phyloP scores from a whole-genome alignment of 2,329 filamentous ascomycete species.

The Cladosporium sphaerospermum region DNA sequence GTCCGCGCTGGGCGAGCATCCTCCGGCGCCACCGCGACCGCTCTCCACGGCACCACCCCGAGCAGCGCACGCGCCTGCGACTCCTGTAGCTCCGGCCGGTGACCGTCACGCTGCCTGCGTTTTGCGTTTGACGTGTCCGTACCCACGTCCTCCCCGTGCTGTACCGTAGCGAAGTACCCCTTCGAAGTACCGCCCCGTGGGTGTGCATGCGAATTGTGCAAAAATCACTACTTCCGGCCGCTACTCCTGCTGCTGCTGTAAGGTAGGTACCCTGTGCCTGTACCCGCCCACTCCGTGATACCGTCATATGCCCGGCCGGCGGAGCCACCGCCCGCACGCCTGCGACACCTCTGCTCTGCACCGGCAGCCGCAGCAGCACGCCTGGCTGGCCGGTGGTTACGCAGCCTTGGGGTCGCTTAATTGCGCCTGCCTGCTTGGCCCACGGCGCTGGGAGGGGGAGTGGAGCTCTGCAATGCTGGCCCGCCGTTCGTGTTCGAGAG shows the following conservation, averaged over 20 bases:
- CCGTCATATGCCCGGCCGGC: conserved; percentile 6
- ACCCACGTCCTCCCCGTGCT: background rate
- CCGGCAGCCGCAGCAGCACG: background rate
- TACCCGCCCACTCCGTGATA: background rate
- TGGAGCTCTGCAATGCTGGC: background rate
- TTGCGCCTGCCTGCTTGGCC: conserved; percentile 8
- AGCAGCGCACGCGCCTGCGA: too few species aligned
- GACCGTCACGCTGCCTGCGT: conserved; percentile 1
- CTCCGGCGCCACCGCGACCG: too few species aligned
- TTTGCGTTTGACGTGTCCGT: background rate
- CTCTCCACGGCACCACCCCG: too few species aligned
- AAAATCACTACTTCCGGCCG: background rate
- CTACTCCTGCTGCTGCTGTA: too few species aligned
- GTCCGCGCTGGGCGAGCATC: too few species aligned
- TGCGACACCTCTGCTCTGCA: conserved; percentile 3
- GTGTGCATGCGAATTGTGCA: conserved; percentile 3
- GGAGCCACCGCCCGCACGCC: conserved; percentile 1
- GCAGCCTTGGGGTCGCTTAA: conserved; percentile 7
- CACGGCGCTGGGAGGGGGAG: conserved; percentile 7
- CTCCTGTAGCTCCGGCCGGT: too few species aligned
- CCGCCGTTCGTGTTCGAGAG: conserved; percentile 2
- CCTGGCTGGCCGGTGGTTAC: conserved; percentile 9
- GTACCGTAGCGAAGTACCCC: background rate
- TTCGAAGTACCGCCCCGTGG: background rate
- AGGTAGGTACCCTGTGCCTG: background rate